Percentiles rank a stretch among this genome's conserved stretches.
These are phyloP conservation scores for Effrenium voratum DNA, from an alignment of 73 alveolate species.

Conservation along the genomic window DNA sequence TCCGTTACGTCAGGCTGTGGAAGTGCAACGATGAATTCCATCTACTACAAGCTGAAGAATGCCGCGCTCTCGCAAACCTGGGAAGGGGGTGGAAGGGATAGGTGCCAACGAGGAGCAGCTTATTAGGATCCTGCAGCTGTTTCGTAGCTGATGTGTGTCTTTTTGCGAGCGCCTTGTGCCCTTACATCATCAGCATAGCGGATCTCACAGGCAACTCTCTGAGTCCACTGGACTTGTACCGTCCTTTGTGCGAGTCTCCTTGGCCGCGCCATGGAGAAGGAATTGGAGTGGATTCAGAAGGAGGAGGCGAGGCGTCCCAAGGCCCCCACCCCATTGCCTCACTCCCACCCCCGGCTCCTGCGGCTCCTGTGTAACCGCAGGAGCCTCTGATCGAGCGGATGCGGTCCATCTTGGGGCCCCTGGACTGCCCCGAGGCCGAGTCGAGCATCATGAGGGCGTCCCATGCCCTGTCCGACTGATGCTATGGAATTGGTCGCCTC, in stretches of 20 bases:
- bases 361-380: neutral
- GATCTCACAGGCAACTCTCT: too few relatives aligned
- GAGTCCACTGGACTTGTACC: too few relatives aligned
- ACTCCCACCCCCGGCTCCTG: neutral
- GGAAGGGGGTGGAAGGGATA: neutral
- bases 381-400: slow-evolving; percentile 84
- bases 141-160: neutral
- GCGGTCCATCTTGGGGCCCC: slow-evolving; percentile 48
- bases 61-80: neutral
- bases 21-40: slow-evolving; percentile 74
- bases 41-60: slow-evolving; percentile 69
- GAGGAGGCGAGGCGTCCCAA: slow-evolving; percentile 5
- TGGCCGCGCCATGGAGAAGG: slow-evolving; percentile 34
- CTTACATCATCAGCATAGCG: too few relatives aligned
- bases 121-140: neutral
- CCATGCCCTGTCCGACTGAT: too few relatives aligned
- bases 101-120: neutral
- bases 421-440: slow-evolving; percentile 73
- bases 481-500: too few relatives aligned
- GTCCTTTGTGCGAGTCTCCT: too few relatives aligned
- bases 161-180: too few relatives aligned
- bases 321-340: neutral
- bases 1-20: slow-evolving; percentile 34
- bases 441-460: neutral
- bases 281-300: slow-evolving; percentile 69